Evolutionary conservation across 441 rosid species (phyloP).

Genomic region (California macrophylla): DNA sequence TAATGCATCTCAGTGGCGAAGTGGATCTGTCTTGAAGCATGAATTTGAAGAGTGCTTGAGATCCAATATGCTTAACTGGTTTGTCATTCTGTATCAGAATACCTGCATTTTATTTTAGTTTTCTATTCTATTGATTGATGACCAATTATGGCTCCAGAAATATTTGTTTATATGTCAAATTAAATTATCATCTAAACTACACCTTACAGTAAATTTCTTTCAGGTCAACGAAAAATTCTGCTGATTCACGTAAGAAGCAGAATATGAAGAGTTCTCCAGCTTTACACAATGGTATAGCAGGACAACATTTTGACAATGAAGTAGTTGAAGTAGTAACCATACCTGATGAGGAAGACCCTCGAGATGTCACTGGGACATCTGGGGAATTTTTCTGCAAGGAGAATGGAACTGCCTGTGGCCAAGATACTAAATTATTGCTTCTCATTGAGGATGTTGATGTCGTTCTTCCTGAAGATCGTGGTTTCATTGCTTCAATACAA

Average conservation of each 20-base stretch:
- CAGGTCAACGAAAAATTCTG: constrained; percentile 51
- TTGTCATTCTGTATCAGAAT: constrained; percentile 23
- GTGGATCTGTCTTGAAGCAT: constrained; percentile 66
- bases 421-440: constrained; percentile 52
- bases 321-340: constrained; percentile 31
- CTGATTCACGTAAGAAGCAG: constrained; percentile 26
- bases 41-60: constrained; percentile 74
- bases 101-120: constrained; percentile 13
- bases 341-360: constrained; percentile 31
- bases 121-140: constrained; percentile 1
- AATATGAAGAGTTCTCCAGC: constrained; percentile 17
- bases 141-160: not conserved
- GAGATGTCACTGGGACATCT: constrained; percentile 23
- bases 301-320: constrained; percentile 22
- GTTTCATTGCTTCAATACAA: constrained; percentile 69
- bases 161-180: constrained; percentile 3
- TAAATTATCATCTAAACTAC: constrained; percentile 14
- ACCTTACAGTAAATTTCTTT: constrained; percentile 18
- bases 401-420: constrained; percentile 23
- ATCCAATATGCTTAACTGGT: constrained; percentile 64
- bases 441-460: constrained; percentile 93
- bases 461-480: constrained; percentile 77
- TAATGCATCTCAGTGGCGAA: constrained; percentile 82
- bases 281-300: constrained; percentile 25
- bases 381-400: constrained; percentile 25